Conservation (phyloP, 2,329 filamentous ascomycete species). For the Curvularia sp. region DNA sequence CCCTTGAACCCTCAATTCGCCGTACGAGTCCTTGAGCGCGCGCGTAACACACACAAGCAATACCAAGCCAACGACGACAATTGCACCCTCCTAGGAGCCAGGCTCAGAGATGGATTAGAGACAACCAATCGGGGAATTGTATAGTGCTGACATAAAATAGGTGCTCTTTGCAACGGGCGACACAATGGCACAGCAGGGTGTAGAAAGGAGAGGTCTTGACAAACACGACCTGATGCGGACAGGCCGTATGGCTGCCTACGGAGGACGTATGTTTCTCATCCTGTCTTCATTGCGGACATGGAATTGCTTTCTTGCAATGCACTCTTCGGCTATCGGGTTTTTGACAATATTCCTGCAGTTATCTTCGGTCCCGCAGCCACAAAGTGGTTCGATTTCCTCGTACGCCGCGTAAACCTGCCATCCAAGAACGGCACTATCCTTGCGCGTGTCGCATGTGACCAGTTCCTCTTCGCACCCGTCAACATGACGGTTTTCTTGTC, state of each 20-base stretch:
- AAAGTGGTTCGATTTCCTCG: conserved; percentile 84
- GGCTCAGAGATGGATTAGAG: not conserved
- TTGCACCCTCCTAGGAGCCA: not conserved
- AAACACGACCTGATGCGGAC: conserved; percentile 77
- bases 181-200: conserved; percentile 85
- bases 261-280: conserved; percentile 66
- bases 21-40: not conserved
- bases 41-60: not conserved
- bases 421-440: conserved; percentile 72
- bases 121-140: not conserved
- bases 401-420: conserved; percentile 70
- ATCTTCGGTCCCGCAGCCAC: conserved; percentile 89
- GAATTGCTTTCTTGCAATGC: not conserved
- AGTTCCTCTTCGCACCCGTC: conserved; percentile 81
- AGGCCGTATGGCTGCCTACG: conserved; percentile 80
- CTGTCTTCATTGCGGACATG: not conserved
- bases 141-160: conserved; percentile 47
- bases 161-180: conserved; percentile 93
- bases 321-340: not conserved
- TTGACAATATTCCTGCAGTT: conserved; percentile 54
- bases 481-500: conserved; percentile 82
- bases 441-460: conserved; percentile 79
- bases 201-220: conserved; percentile 79
- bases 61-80: not conserved
- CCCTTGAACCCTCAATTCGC: not conserved